Evolutionary conservation across 148 eudicot species (phyloP), one percentile per base, ranked within the genome.

Genomic region (Rhododendron ovatum): DNA sequence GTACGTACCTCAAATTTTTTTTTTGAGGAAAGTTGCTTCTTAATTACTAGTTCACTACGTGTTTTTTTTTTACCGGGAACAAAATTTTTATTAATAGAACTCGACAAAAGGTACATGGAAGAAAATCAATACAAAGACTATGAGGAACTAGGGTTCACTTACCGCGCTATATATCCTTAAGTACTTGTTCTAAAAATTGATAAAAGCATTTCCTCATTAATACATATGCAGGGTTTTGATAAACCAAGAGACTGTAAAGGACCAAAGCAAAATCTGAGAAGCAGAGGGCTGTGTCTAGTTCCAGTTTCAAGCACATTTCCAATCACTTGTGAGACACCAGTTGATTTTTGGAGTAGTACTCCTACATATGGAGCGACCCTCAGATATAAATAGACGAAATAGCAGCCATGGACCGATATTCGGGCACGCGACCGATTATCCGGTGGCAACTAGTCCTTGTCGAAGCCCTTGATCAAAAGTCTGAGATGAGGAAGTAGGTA

Each of bases 241-340:
- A 91, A 94, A 85, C 73, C 91, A 18, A 93, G 92, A 84, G 96
- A 93, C 75, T 87, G 83, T 41, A 95, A 91, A 55, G 98, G 92
- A 80, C 82, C 90, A 57, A 91, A 91, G 35, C 94, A 93, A 91
- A 98, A 95, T 88, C 90, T 97, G 80, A 88, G 94, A 85, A 95
- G 95, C 63, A 90, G 98, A 88, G 99, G 99, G 35, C 85, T 97
- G 39, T 97, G 99, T 80, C 86, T 97, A 41, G 98, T 95, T 35
- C 98, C 98, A 7, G 93, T 97, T 69, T 94, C 98, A 5, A 97
- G 98, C 89, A 97, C 98, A 41, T 97, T 92, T 78, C 98, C 99
- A 2, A 90, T 97, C 20, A 91, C 98, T 80, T 96, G 95, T 78
- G 98, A 97, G 82, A 91, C 96, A 20, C 91, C 95, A 17, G 94